Conservation (phyloP, 495 filamentous ascomycete genomes). For the Penicillium herquei region DNA sequence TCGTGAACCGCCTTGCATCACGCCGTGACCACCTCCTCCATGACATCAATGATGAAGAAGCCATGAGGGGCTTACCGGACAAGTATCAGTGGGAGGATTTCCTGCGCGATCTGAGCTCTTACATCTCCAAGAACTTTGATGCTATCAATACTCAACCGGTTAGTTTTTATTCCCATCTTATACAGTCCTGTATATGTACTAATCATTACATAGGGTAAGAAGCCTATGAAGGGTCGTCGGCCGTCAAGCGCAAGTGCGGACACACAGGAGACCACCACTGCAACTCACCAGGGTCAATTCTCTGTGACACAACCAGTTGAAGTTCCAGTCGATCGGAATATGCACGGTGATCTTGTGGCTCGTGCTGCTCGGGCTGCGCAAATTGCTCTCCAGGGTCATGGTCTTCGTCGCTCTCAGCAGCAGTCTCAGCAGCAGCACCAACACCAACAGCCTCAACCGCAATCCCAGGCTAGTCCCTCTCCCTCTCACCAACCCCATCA, state of each 20-base stretch:
- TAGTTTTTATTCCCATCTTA: neutral
- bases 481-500: slow-evolving; percentile 19
- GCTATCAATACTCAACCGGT: slow-evolving; percentile 57
- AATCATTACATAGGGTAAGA: slow-evolving; percentile 36
- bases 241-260: slow-evolving; percentile 43
- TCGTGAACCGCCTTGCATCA: slow-evolving; percentile 61
- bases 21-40: slow-evolving; percentile 66
- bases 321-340: slow-evolving; percentile 42
- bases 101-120: slow-evolving; percentile 66
- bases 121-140: slow-evolving; percentile 73
- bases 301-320: slow-evolving; percentile 43
- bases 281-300: slow-evolving; percentile 47
- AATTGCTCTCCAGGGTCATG: slow-evolving; percentile 52
- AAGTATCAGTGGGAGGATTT: slow-evolving; percentile 84
- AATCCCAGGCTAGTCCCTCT: slow-evolving; percentile 7
- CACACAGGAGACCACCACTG: slow-evolving; percentile 35
- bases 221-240: slow-evolving; percentile 42
- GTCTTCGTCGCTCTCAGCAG: slow-evolving; percentile 44
- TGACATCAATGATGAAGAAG: slow-evolving; percentile 60
- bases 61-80: slow-evolving; percentile 61
- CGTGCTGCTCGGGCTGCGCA: slow-evolving; percentile 54
- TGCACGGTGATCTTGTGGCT: slow-evolving; percentile 52
- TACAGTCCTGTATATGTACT: slow-evolving; percentile 9
- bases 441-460: slow-evolving; percentile 23
- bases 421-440: slow-evolving; percentile 36